A percentile compares a stretch with the other conserved stretches of the same genome.
Evolutionary conservation across 257 asterid species (phyloP).

Genomic region (Solanum ossicruentum): DNA sequence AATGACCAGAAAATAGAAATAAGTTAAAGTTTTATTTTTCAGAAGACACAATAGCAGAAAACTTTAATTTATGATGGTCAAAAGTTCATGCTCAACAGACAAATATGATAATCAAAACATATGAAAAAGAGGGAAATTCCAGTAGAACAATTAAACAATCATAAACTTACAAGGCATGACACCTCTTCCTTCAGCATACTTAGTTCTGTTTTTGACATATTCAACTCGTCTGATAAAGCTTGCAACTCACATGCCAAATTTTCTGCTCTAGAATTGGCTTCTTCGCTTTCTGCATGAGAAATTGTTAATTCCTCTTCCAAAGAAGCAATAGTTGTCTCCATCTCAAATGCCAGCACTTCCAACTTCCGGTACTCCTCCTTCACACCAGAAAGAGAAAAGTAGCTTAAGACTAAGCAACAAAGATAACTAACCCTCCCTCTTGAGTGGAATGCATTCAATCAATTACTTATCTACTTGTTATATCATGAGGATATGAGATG

Average conservation of each 20-base stretch:
- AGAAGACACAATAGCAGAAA: background rate
- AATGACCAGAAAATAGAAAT: background rate
- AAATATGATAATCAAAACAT: background rate
- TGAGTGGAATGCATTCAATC: background rate
- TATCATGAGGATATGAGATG: background rate
- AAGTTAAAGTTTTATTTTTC: background rate
- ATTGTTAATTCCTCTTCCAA: conserved; percentile 55
- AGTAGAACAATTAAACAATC: background rate
- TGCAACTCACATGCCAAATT: conserved; percentile 54
- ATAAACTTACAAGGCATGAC: conserved; percentile 51
- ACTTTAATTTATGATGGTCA: background rate
- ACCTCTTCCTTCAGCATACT: conserved; percentile 49
- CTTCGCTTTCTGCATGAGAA: conserved; percentile 42
- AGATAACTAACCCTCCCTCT: background rate
- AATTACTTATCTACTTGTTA: background rate
- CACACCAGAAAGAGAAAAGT: background rate
- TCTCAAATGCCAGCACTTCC: conserved; percentile 88
- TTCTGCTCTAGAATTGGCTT: conserved; percentile 48
- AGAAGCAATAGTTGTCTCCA: conserved; percentile 77
- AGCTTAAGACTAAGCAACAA: background rate
- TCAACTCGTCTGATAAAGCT: conserved; percentile 41
- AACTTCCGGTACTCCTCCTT: conserved; percentile 75
- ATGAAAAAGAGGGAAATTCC: background rate
- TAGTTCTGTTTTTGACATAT: conserved; percentile 42
- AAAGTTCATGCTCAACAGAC: background rate